Percentiles rank a stretch among this genome's conserved stretches.
Evolutionary conservation across 2,329 filamentous ascomycete species (phyloP).

Genomic region (Pyricularia pennisetigena): DNA sequence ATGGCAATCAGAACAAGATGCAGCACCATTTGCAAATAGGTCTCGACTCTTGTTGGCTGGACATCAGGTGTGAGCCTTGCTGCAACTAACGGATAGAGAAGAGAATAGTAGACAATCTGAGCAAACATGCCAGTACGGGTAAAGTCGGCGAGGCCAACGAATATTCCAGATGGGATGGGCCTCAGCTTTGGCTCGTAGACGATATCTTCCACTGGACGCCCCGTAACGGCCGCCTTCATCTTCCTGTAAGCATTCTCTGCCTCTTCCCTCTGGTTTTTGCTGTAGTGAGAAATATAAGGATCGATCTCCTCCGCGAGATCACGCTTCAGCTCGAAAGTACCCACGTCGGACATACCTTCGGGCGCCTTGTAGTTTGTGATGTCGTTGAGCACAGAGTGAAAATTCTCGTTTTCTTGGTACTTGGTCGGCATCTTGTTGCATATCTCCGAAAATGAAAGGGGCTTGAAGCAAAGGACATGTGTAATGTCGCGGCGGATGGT

Average conservation of each 20-base stretch:
- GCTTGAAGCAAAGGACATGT: slow-evolving; percentile 93
- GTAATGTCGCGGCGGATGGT: slow-evolving; percentile 82
- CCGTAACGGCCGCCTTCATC: slow-evolving; percentile 78
- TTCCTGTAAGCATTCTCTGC: slow-evolving; percentile 83
- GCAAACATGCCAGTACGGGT: slow-evolving; percentile 79
- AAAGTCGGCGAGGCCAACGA: slow-evolving; percentile 66
- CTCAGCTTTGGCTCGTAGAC: slow-evolving; percentile 84
- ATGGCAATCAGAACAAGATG: slow-evolving; percentile 82
- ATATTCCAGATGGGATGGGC: slow-evolving; percentile 66
- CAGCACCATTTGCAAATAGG: slow-evolving; percentile 82
- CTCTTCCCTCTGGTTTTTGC: slow-evolving; percentile 93
- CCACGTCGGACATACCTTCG: slow-evolving; percentile 84
- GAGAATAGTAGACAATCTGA: slow-evolving; percentile 80
- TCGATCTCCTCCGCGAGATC: slow-evolving; percentile 83
- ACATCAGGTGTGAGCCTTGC: slow-evolving; percentile 62
- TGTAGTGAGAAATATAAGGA: slow-evolving; percentile 93
- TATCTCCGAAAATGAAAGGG: slow-evolving; percentile 88
- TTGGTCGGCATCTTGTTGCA: slow-evolving; percentile 79
- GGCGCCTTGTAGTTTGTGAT: slow-evolving; percentile 86
- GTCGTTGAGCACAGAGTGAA: slow-evolving; percentile 72
- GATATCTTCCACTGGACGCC: slow-evolving; percentile 70
- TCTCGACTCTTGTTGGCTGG: slow-evolving; percentile 74
- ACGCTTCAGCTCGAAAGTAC: slow-evolving; percentile 85
- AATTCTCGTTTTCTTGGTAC: slow-evolving; percentile 80
- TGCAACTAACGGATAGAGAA: slow-evolving; percentile 70